Base-by-base conservation (phyloP, 2,329 filamentous ascomycete genomes). In the Trichoderma semiorbis region DNA sequence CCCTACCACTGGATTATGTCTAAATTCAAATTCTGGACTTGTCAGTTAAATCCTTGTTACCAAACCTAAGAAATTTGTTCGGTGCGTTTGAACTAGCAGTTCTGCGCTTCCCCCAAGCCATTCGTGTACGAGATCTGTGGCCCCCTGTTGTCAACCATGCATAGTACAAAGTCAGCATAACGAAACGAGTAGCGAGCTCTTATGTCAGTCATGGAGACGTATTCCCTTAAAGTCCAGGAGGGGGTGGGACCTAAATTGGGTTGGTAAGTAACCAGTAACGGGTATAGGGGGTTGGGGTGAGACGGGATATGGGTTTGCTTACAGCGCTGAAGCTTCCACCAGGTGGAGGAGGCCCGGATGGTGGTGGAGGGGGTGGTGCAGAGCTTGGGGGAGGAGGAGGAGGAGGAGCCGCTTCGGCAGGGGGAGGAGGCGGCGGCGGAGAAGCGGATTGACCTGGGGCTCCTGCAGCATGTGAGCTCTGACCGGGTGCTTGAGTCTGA, bases 311-410 rank as follows among this genome's bases (percentile, higher is more conserved):
- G 16, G 24, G 7, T 60, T 18, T 7, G 83, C 89, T 76, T 87
- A 92, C 91, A 76, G 90, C 85, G 76, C 87, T 89, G 78, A 93
- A 94, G 64, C 84, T 82, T 70, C 86, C 86, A 12, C 71, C 71
- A n/a, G 71, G 71, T n/a, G 71, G 71, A 24, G 87, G 84, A 8
- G 83, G 81, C 55, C 86, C 86, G 7, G 84, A 81, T n/a, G 80
- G 79, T 10, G 82, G 81, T 0, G 82, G 89, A 0, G 82, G 89
- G 12, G 90, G 90, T 34, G 88, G 88, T 43, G 86, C 83, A 71
- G 87, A 79, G 70, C 82, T 85, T 30, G 86, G 84, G 43, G 88
- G 87, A 61, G 87, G 87, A 4, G 89, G 89, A 24, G 90, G 89
- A 21, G 90, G 90, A 14, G 91, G 90, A 68, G 89, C 88, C 70